phyloP scores from a whole-genome alignment of 2,329 filamentous ascomycete genomes.

The Zymoseptoria passerinii region DNA sequence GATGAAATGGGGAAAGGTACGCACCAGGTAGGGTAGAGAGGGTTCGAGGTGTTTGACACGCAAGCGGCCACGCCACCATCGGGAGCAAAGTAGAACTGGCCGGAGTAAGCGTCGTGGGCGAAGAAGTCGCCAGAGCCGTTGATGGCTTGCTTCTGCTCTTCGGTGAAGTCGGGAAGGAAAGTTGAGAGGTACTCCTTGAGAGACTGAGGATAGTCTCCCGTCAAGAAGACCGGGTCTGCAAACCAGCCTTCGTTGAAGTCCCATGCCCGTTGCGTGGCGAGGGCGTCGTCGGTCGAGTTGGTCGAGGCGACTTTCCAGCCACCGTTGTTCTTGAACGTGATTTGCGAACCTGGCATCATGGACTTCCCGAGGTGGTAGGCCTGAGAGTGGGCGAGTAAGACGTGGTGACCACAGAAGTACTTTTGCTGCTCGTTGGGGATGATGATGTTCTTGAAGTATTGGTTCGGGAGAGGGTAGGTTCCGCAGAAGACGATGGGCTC shows the following conservation, averaged over 20 bases:
- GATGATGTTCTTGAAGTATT: constrained; percentile 31
- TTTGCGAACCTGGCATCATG: constrained; percentile 29
- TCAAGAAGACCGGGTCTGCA: constrained; percentile 37
- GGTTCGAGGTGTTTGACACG: constrained; percentile 26
- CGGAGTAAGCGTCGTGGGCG: constrained; percentile 32
- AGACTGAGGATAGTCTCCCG: constrained; percentile 37
- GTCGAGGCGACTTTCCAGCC: constrained; percentile 32
- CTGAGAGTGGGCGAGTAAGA: constrained; percentile 31
- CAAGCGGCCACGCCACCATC: constrained; percentile 33
- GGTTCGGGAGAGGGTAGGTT: constrained; percentile 26
- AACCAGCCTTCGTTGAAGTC: constrained; percentile 38
- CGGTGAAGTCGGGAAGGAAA: constrained; percentile 29
- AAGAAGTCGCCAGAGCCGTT: constrained; percentile 30
- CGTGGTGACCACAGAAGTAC: constrained; percentile 31
- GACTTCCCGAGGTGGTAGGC: constrained; percentile 37
- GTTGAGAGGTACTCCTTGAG: constrained; percentile 30
- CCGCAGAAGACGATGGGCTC: constrained; percentile 30
- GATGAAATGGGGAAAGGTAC: neutral
- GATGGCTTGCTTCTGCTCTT: constrained; percentile 26
- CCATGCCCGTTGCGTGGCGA: constrained; percentile 29
- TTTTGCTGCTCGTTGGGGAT: constrained; percentile 26
- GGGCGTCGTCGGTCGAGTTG: constrained; percentile 29
- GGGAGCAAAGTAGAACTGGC: constrained; percentile 30
- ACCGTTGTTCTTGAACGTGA: constrained; percentile 32
- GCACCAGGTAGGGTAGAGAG: constrained; percentile 28